Evolutionary conservation across 2,329 filamentous ascomycete genomes (phyloP).

Genomic region (Verticillium nubilum): DNA sequence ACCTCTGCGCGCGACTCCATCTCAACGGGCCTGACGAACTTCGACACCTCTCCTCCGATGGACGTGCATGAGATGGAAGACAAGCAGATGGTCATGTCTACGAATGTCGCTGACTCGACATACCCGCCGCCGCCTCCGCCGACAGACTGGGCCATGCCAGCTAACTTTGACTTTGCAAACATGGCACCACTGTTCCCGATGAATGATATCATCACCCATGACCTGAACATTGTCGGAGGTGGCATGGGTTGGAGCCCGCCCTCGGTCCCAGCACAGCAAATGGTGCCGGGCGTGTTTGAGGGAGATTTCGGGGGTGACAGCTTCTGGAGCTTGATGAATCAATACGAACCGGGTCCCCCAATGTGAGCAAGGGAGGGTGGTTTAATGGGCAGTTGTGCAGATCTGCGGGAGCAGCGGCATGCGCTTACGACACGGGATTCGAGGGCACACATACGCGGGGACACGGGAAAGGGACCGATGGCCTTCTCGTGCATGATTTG

Average conservation of each 20-base stretch:
- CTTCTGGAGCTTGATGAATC: constrained; percentile 52
- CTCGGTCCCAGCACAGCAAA: constrained; percentile 14
- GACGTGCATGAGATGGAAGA: not conserved
- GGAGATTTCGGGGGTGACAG: constrained; percentile 50
- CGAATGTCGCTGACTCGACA: not conserved
- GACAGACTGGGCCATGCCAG: constrained; percentile 34
- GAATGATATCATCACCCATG: constrained; percentile 52
- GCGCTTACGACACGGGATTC: no score
- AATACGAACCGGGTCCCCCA: constrained; percentile 30
- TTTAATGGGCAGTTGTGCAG: not conserved
- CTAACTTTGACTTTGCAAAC: constrained; percentile 41
- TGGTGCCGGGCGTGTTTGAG: constrained; percentile 42
- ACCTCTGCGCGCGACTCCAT: constrained; percentile 9
- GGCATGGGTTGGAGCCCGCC: constrained; percentile 14
- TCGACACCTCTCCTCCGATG: not conserved
- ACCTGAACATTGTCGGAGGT: constrained; percentile 39
- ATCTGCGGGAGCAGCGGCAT: not conserved
- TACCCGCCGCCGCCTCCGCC: constrained; percentile 11
- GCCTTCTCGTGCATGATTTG: not conserved
- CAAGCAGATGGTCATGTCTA: not conserved
- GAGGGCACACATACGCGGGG: not conserved
- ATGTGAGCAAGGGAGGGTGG: constrained; percentile 2
- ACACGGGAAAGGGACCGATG: not conserved
- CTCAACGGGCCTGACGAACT: constrained; percentile 7
- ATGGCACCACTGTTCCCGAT: constrained; percentile 53